Evolutionary conservation across 306 rosid genomes (phyloP).

Genomic region (Heteromeles arbutifolia): DNA sequence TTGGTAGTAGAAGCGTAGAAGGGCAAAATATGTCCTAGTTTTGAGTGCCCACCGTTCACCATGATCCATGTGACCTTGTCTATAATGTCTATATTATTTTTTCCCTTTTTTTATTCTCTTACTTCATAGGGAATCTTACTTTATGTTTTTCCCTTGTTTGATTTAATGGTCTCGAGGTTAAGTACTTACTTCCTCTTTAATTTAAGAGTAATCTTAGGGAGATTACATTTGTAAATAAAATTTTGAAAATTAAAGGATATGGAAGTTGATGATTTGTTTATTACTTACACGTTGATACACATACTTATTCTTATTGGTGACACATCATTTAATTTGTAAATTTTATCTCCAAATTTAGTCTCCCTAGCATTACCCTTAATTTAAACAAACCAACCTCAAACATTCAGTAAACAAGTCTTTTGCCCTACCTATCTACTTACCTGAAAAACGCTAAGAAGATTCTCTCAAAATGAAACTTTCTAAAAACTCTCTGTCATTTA

Average conservation of each 20-base stretch:
- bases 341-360: too few species aligned
- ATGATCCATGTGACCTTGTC: conserved; percentile 40
- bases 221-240: too few species aligned
- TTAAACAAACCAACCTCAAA: conserved; percentile 13
- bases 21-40: conserved; percentile 9
- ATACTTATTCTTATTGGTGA: too few species aligned
- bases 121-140: conserved; percentile 42
- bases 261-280: too few species aligned
- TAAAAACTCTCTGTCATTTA: too few species aligned
- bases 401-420: conserved; percentile 11
- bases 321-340: too few species aligned
- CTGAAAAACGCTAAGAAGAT: too few species aligned
- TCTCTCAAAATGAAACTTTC: too few species aligned
- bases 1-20: not conserved
- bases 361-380: too few species aligned
- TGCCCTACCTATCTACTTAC: not conserved
- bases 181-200: conserved; percentile 10
- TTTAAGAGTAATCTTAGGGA: not conserved
- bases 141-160: conserved; percentile 18
- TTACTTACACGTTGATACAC: too few species aligned
- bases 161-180: conserved; percentile 8
- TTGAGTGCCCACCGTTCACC: conserved; percentile 30
- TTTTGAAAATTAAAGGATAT: too few species aligned
- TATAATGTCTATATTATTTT: not conserved
- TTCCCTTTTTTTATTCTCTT: conserved; percentile 3